phyloP scores from a whole-genome alignment of 2,329 filamentous ascomycete genomes.

The Beauveria pseudobassiana region DNA sequence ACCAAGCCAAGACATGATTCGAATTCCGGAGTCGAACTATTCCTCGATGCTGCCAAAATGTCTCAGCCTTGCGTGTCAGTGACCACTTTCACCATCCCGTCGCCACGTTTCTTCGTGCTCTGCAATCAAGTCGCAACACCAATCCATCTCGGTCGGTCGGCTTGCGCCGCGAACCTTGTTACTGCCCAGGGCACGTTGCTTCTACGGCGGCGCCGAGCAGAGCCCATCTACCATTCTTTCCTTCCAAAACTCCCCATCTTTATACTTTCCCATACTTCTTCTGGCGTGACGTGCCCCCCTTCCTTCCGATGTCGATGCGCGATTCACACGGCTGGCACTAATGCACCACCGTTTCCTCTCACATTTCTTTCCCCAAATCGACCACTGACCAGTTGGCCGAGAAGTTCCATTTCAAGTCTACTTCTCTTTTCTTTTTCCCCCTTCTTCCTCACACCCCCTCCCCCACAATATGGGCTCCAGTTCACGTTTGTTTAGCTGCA shows the following conservation, averaged over 20 bases:
- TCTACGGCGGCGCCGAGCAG: too few species aligned
- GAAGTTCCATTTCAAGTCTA: neutral
- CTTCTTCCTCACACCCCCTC: neutral
- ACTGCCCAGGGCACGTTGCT: neutral
- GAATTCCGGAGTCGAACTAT: too few species aligned
- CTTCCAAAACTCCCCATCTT: neutral
- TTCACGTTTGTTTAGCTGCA: neutral
- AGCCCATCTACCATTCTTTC: too few species aligned
- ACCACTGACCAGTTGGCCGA: neutral
- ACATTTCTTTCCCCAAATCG: neutral
- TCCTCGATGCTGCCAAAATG: too few species aligned
- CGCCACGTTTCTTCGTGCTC: too few species aligned
- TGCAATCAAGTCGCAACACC: too few species aligned
- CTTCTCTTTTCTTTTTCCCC: neutral
- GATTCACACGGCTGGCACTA: neutral
- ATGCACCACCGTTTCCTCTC: neutral
- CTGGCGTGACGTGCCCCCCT: too few species aligned
- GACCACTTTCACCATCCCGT: too few species aligned
- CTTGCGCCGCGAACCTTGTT: neutral
- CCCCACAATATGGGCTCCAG: slow-evolving; percentile 1
- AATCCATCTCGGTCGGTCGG: neutral
- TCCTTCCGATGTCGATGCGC: neutral
- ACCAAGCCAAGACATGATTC: neutral
- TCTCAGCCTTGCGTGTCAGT: too few species aligned
- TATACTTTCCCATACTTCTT: neutral